Evolutionary conservation across 1,284 basidiomycete species (phyloP).

Genomic region (Cryptococcus hybrid): DNA sequence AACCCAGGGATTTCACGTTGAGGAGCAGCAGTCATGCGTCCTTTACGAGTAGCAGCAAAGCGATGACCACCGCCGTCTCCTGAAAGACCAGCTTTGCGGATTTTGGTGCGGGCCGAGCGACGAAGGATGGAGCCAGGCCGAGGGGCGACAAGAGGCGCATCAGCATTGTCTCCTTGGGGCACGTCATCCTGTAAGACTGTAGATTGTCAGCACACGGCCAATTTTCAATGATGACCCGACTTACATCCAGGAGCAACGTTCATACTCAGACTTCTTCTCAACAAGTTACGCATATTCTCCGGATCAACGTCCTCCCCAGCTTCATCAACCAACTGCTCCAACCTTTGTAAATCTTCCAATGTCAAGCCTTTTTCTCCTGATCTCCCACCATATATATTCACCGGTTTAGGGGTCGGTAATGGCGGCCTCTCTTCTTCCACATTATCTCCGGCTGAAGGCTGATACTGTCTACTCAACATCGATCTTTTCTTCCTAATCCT

Average conservation of each 20-base stretch:
- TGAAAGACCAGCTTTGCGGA: conserved; percentile 77
- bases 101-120: conserved; percentile 89
- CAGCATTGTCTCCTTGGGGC: conserved; percentile 46
- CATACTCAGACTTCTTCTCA: conserved; percentile 83
- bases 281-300: conserved; percentile 71
- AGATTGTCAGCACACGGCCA: neutral
- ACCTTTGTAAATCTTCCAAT: conserved; percentile 84
- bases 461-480: conserved; percentile 87
- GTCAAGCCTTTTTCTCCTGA: conserved; percentile 68
- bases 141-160: conserved; percentile 84
- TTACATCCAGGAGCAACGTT: conserved; percentile 79
- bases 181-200: conserved; percentile 39
- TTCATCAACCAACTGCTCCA: conserved; percentile 89
- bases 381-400: conserved; percentile 58
- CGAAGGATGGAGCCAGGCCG: conserved; percentile 83
- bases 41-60: conserved; percentile 56
- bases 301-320: conserved; percentile 80
- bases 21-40: conserved; percentile 44
- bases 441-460: conserved; percentile 69
- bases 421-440: conserved; percentile 66
- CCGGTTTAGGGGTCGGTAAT: conserved; percentile 60
- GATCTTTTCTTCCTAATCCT: conserved; percentile 71
- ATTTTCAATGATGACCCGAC: conserved; percentile 53
- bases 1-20: conserved; percentile 21
- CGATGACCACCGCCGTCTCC: conserved; percentile 78